Percentiles rank a stretch among this genome's conserved stretches.
phyloP scores from a whole-genome alignment of 495 filamentous ascomycete genomes.

The Pyronema omphalodes region DNA sequence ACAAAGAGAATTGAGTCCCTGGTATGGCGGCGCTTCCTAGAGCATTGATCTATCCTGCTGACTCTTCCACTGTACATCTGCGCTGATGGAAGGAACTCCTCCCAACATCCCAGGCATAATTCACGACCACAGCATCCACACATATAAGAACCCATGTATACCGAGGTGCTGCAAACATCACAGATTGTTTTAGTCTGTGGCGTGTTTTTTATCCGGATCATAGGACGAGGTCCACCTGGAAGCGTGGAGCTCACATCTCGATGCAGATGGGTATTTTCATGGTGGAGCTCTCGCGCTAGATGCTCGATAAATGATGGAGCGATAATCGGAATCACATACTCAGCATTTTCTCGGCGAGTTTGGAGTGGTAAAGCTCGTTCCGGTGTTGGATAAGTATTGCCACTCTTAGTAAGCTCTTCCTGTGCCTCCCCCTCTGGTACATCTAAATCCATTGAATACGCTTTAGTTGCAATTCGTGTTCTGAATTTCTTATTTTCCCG shows the following conservation, averaged over 20 bases:
- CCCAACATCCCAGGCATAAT: constrained; percentile 22
- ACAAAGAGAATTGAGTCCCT: constrained; percentile 15
- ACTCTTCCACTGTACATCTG: not conserved
- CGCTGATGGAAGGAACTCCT: constrained; percentile 14
- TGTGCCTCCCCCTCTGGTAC: not conserved
- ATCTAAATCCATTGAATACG: not conserved
- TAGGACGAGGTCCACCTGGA: constrained; percentile 5
- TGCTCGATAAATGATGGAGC: constrained; percentile 13
- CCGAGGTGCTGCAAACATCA: constrained; percentile 19
- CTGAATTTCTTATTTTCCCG: not conserved
- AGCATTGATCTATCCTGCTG: constrained; percentile 11
- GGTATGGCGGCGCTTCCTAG: constrained; percentile 9
- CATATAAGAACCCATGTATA: constrained; percentile 21
- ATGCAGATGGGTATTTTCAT: constrained; percentile 13
- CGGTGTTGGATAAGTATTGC: not conserved
- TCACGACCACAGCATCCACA: constrained; percentile 24
- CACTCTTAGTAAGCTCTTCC: not conserved
- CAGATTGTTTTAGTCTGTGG: constrained; percentile 16
- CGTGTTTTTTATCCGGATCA: constrained; percentile 12
- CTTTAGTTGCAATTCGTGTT: not conserved
- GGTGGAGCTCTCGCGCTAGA: constrained; percentile 10
- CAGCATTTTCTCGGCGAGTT: constrained; percentile 2
- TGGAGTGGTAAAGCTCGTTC: not conserved
- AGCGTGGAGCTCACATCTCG: not conserved
- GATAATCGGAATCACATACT: constrained; percentile 14